phyloP scores from a whole-genome alignment of 495 filamentous ascomycete species.

The Saxophila tyrrhenica region DNA sequence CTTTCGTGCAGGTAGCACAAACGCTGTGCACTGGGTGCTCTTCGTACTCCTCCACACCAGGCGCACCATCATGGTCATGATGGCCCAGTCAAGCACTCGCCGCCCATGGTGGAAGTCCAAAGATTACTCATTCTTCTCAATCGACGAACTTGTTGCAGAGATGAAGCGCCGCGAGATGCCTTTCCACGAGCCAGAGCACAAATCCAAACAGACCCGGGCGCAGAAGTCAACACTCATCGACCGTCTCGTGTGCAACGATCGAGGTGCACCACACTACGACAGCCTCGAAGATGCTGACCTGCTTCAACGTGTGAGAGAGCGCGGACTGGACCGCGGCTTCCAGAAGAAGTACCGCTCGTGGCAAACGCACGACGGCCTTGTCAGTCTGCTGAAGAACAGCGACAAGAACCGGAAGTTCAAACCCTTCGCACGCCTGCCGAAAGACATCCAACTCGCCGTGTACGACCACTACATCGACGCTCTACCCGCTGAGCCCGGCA shows the following conservation, averaged over 20 bases:
- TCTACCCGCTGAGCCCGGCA: not conserved
- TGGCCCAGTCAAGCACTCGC: too few species aligned
- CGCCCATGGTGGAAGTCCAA: too few species aligned
- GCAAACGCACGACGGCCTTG: not conserved
- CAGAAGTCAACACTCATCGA: too few species aligned
- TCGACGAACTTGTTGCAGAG: too few species aligned
- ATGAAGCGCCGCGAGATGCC: too few species aligned
- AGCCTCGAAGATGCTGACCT: not conserved
- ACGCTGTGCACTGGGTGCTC: too few species aligned
- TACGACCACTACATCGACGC: not conserved
- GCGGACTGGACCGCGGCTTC: not conserved
- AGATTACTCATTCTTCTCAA: too few species aligned
- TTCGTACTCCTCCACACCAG: too few species aligned
- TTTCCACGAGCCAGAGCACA: not conserved
- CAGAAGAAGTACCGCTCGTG: not conserved
- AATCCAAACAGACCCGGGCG: not conserved
- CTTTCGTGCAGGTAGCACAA: not conserved
- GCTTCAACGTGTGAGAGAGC: not conserved
- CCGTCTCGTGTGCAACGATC: not conserved
- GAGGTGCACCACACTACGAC: not conserved
- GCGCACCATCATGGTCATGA: too few species aligned
- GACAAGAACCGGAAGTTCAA: not conserved
- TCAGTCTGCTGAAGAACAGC: not conserved
- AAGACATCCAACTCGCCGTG: not conserved
- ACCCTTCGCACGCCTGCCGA: not conserved